Evolutionary conservation across 129 eudicot genomes (phyloP), one percentile per base, ranked within the genome.

Genomic region (Chrysanthemum makinoi): DNA sequence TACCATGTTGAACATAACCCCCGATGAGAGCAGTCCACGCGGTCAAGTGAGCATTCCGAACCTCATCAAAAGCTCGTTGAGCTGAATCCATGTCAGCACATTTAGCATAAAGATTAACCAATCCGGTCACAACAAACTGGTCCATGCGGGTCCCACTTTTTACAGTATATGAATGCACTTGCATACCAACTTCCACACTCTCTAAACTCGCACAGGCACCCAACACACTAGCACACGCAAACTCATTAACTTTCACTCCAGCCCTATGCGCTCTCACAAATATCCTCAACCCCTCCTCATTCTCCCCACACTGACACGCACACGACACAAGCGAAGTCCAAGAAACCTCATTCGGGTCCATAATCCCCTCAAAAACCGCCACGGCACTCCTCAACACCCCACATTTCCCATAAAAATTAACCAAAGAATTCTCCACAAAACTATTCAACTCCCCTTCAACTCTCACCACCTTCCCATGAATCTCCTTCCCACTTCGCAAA

Each of bases 21-120:
- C 87, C 89, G 5, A 87, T 85, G 5, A 90, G 47, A 11, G 96
- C 90, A 19, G 96, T 90, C 94, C 94, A 87, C 0, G 96, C 80
- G 1, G 90, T 76, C 64, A 87, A 72, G 52, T 81, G 83, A 3
- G 86, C 90, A 12, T 72, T 71, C 10, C 79, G 66, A 6, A 58
- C 86, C 80, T 85, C 96, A 52, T 66, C 55, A 66, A 86, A 72
- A 15, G 82, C 88, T 62, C 46, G 66, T 20, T 18, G 22, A 17
- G 89, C 92, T 57, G 66, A 72, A n/a, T 81, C 81, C 64, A 87
- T 26, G 6, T 52, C 35, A 54, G 84, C 86, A 72, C 93, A 89
- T 78, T 86, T 89, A 0, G 83, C 86, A 57, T 89, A 89, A 63
- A 89, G 60, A 73, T 86, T 84, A 67, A 89, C 80, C 81, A 89